Evolutionary conservation across 1,284 basidiomycete genomes (phyloP), one percentile per base, ranked within the genome.

Genomic region (Tetrapyrgos nigripes): DNA sequence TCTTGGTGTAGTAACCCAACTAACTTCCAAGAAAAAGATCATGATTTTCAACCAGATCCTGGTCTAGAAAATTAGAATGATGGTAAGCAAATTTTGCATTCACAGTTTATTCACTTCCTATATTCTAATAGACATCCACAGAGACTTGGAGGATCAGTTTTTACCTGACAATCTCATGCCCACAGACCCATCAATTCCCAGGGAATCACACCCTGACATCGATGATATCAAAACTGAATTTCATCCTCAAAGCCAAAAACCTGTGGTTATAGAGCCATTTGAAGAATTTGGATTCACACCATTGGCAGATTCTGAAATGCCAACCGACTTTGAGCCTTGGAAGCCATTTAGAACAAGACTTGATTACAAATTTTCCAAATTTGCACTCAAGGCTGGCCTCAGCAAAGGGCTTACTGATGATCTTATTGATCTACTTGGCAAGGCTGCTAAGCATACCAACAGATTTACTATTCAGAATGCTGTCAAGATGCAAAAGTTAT

Each of bases 331-430:
- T 14, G 31, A 29, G 5, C 53, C 63, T 2, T 67, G 66, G 63
- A 31, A 31, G 17, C 64, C 68, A 37, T 73, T 54, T 37, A 40
- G 24, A 14, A 46, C 53, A 26, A 59, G 58, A 1, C 26, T 64
- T 2, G 68, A 73, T 45, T 73, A 69, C 51, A 63, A 68, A 52
- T 64, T 74, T 51, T 60, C 68, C 0, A 62, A 72, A 47, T 50
- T 73, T 27, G 53, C 62, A 3, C 26, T 44, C 4, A 23, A 45
- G 3, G 27, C 10, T 23, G n/a, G 17, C 6, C 19, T 53, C 19
- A 44, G 24, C 29, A 40, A 53, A 35, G 14, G 28, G 21, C 63
- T 68, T 28, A 53, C 64, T 21, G 52, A 65, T 29, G 43, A 2
- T 8, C 55, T 73, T 14, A 59, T 73, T 14, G 48, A 54, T 11